Evolutionary conservation across 192 early-diverging fungal genomes (phyloP).

Genomic region (Geosiphon pyriformis): DNA sequence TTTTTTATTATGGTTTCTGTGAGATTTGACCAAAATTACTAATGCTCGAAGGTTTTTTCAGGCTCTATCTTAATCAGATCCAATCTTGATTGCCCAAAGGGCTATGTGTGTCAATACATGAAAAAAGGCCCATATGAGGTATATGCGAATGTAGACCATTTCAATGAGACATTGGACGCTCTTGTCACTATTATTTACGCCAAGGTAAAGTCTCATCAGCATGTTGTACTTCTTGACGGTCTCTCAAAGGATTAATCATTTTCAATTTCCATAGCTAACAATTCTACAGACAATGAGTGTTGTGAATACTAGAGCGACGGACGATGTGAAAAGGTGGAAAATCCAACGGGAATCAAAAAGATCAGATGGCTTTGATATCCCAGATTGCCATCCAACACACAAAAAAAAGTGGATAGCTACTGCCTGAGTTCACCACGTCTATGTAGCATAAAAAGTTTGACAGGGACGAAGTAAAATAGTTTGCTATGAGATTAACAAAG

Average conservation of each 20-base stretch:
- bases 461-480: no score
- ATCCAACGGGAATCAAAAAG: constrained; percentile 8
- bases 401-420: no score
- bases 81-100: constrained; percentile 27
- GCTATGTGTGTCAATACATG: constrained; percentile 23
- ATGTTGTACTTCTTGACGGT: constrained; percentile 13
- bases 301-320: not conserved
- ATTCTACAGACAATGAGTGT: constrained; percentile 25
- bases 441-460: no score
- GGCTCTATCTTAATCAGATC: constrained; percentile 25
- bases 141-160: constrained; percentile 22
- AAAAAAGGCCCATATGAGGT: constrained; percentile 22
- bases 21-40: constrained; percentile 18
- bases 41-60: no score
- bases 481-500: no score
- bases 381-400: constrained; percentile 25
- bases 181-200: constrained; percentile 19
- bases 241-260: constrained; percentile 14
- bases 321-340: constrained; percentile 22
- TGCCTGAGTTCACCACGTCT: no score
- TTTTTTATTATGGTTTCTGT: not conserved
- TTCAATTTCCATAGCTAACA: constrained; percentile 23
- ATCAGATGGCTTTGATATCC: constrained; percentile 16
- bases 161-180: constrained; percentile 23
- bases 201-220: constrained; percentile 26